Percentiles rank a stretch among this genome's conserved stretches.
Conservation (phyloP, 805 yeast species). For the Yarrowia deformans region DNA sequence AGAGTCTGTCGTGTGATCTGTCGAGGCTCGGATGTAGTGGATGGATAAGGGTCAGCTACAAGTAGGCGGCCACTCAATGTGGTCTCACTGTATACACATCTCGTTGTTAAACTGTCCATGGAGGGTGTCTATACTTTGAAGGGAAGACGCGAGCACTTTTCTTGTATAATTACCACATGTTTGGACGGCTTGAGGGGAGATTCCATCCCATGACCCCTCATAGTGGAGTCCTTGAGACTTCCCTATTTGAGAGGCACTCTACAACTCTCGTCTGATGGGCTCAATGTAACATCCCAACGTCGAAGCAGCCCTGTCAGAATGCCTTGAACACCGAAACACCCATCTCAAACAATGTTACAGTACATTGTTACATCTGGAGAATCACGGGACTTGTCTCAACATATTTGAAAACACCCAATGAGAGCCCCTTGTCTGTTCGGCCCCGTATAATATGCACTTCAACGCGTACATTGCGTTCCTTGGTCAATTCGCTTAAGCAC, state of each 20-base stretch:
- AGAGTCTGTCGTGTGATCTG: background rate
- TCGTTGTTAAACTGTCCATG: no score
- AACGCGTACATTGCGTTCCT: background rate
- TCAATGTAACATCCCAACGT: constrained; percentile 6
- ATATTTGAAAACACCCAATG: background rate
- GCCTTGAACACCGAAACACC: background rate
- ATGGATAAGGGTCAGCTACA: no score
- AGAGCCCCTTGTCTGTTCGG: background rate
- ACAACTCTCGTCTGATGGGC: background rate
- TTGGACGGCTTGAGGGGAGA: background rate
- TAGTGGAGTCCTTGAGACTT: background rate
- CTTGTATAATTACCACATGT: no score
- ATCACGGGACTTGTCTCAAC: background rate
- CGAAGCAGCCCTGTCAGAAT: background rate
- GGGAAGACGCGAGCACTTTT: no score
- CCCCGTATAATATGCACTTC: background rate
- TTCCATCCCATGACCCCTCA: background rate
- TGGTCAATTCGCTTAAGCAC: constrained; percentile 30
- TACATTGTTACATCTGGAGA: background rate
- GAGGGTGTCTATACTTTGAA: no score
- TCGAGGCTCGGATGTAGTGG: no score
- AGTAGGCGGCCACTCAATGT: no score
- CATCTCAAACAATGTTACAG: background rate
- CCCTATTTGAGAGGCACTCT: background rate
- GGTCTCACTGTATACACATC: background rate